phyloP scores from a whole-genome alignment of 306 rosid species.

The Acacia crassicarpa region DNA sequence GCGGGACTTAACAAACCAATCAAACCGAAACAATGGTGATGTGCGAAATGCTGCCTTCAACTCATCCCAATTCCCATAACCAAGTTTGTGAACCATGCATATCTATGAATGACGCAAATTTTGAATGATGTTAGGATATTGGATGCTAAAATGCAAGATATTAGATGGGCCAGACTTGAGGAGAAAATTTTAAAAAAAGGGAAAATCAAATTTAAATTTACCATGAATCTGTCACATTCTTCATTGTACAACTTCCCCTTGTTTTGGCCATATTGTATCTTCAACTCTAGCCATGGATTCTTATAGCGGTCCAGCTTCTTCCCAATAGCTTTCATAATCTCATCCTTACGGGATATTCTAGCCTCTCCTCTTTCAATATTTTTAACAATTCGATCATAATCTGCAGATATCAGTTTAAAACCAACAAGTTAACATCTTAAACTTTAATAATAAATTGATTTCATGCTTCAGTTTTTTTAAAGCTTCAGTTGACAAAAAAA shows the following conservation, averaged over 20 bases:
- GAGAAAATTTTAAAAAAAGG: neutral
- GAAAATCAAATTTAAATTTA: constrained; percentile 23
- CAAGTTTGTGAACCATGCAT: constrained; percentile 98
- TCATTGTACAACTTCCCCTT: constrained; percentile 96
- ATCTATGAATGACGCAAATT: constrained; percentile 49
- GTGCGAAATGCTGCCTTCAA: constrained; percentile 95
- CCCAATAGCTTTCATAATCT: constrained; percentile 98
- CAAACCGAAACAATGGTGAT: constrained; percentile 97
- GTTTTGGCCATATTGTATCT: constrained; percentile 96
- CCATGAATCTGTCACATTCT: constrained; percentile 99
- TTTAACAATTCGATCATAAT: constrained; percentile 92
- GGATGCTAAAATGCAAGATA: neutral
- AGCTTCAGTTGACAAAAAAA: constrained; percentile 6
- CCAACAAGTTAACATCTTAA: neutral
- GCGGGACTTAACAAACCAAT: constrained; percentile 99
- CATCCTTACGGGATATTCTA: constrained; percentile 94
- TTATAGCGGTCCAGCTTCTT: constrained; percentile 97
- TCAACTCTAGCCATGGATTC: constrained; percentile 98
- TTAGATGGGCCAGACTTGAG: neutral
- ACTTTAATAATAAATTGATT: neutral
- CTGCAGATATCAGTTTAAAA: constrained; percentile 40
- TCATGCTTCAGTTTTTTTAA: constrained; percentile 1
- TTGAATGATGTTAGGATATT: neutral
- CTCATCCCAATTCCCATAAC: constrained; percentile 99
- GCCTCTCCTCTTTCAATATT: constrained; percentile 99